Conservation (phyloP, 2,329 filamentous ascomycete species). For the Fusarium solani-melongenae region DNA sequence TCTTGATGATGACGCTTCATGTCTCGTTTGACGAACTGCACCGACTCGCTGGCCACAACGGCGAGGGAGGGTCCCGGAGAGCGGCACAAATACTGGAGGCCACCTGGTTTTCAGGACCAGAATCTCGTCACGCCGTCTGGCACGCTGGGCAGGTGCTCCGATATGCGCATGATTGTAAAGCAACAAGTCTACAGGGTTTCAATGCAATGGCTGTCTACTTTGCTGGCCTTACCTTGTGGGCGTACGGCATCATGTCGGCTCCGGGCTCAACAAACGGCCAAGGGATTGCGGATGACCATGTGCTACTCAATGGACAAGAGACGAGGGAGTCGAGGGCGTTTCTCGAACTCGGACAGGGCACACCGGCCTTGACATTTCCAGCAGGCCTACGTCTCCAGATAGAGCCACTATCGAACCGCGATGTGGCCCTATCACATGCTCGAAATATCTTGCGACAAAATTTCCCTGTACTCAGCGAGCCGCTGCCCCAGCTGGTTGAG, state of each 20-base stretch:
- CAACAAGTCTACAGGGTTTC: conserved; percentile 36
- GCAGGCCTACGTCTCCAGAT: conserved; percentile 18
- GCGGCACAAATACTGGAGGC: conserved; percentile 26
- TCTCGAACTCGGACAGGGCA: conserved; percentile 32
- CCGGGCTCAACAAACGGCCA: conserved; percentile 8
- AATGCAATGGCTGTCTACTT: conserved; percentile 40
- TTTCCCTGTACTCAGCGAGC: conserved; percentile 28
- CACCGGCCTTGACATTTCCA: conserved; percentile 23
- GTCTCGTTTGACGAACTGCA: conserved; percentile 37
- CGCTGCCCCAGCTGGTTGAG: conserved; percentile 37
- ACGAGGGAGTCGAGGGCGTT: conserved; percentile 26
- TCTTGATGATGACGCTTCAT: conserved; percentile 42
- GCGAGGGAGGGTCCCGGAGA: conserved; percentile 35
- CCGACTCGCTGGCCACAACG: conserved; percentile 32
- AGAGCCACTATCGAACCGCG: conserved; percentile 32
- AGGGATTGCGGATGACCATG: conserved; percentile 12
- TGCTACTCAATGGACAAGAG: conserved; percentile 34
- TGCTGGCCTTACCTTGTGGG: conserved; percentile 38
- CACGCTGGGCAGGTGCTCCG: conserved; percentile 41
- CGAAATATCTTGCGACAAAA: conserved; percentile 34
- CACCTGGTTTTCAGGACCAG: conserved; percentile 25
- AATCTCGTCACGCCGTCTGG: conserved; percentile 38
- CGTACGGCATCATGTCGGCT: conserved; percentile 29
- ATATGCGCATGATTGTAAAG: conserved; percentile 30
- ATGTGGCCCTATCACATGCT: conserved; percentile 23